Base-by-base conservation (phyloP, 352 stramenopile species). In the Globisporangium echinulatum region DNA sequence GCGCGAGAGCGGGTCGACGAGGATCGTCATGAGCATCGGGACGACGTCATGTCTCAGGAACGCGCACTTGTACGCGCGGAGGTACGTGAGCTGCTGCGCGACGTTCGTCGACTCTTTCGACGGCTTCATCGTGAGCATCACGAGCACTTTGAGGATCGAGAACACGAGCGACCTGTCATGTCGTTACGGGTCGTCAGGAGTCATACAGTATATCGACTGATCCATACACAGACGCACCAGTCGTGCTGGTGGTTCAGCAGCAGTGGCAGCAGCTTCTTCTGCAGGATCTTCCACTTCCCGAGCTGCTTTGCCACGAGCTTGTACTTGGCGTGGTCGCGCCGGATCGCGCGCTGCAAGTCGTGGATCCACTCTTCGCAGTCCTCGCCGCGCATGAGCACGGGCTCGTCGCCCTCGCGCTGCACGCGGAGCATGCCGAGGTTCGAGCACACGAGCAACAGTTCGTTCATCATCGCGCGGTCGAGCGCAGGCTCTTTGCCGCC, bases 71-170 rank as follows among this genome's bases (percentile, higher is more conserved):
- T 96, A 96, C 38, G 77, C 75, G 36, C 83, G 66, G 9, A 96
- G 61, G 59, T 90, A 92, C 68, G 82, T 82, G 42, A 94, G 64
- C 56, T 96, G 85, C 56, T 91, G 71, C 7, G 82, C 77, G 38
- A 93, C 75, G 57, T 94, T 87, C 48, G 74, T 87, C 40, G 85
- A 94, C 49, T 94, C 83, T 25, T 74, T 75, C 4, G 82, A 57
- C 1, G 85, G 87, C 49, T 90, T 89, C 84, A 92, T 96, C 2
- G 87, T 96, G 43, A 96, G 73, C 87, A 96, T 94, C 33, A 94
- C 85, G 44, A 96, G 78, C 58, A 96, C 85, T 61, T 96, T 96
- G 15, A 94, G 68, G 59, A 96, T 90, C 37, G 87, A 94, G 50
- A 94, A 91, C 11, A 92, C 82, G n/a, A 96, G 74, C 46, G 68